Percentiles rank a stretch among this genome's conserved stretches.
phyloP scores from a whole-genome alignment of 169 alveolate genomes.

The Cryptosporidium xiaoi region DNA sequence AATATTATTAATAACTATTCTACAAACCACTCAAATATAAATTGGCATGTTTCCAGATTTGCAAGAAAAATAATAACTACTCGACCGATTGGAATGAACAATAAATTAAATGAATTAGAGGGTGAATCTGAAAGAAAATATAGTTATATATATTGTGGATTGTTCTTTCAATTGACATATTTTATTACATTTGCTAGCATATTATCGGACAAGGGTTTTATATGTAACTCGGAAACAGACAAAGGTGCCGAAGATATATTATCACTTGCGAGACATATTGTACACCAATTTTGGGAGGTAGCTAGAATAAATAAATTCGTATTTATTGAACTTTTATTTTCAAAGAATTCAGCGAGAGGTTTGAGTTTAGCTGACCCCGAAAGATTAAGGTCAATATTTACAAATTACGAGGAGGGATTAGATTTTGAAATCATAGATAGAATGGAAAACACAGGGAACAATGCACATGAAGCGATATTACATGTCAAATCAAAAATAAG shows the following conservation, averaged over 20 bases:
- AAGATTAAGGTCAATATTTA: constrained; percentile 55
- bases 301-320: constrained; percentile 47
- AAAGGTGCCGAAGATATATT: constrained; percentile 68
- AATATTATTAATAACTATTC: constrained; percentile 28
- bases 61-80: constrained; percentile 64
- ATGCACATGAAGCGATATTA: constrained; percentile 39
- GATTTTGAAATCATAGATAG: constrained; percentile 48
- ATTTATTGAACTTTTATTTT: constrained; percentile 52
- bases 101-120: not conserved
- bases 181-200: constrained; percentile 53
- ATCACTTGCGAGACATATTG: constrained; percentile 38
- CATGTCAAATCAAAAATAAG: constrained; percentile 45
- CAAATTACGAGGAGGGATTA: constrained; percentile 54
- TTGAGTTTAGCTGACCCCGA: constrained; percentile 70
- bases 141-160: constrained; percentile 48
- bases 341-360: constrained; percentile 71
- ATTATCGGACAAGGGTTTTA: constrained; percentile 36
- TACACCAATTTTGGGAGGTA: constrained; percentile 61
- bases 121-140: not conserved
- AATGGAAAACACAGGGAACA: constrained; percentile 29
- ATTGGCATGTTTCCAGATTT: constrained; percentile 68
- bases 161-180: constrained; percentile 55
- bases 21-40: constrained; percentile 60
- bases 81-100: constrained; percentile 18
- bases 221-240: constrained; percentile 3